Percentiles rank a stretch among this genome's conserved stretches.
Evolutionary conservation across 148 eudicot species (phyloP).

Genomic region (Camellia japonica): DNA sequence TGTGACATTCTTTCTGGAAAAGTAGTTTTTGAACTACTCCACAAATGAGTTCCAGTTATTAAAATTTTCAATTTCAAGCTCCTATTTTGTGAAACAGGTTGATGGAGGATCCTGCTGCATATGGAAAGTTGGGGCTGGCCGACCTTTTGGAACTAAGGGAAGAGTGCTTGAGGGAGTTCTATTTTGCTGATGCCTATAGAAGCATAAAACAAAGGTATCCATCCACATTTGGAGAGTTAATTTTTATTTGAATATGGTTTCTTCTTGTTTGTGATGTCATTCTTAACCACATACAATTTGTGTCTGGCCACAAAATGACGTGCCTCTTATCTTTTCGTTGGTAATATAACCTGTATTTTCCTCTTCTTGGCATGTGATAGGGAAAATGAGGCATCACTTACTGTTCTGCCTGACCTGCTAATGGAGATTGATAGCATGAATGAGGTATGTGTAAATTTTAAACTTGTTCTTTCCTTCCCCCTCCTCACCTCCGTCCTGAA

Average conservation of each 20-base stretch:
- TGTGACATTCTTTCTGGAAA: background rate
- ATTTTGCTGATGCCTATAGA: slow-evolving; percentile 86
- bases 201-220: slow-evolving; percentile 88
- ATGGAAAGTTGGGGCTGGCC: slow-evolving; percentile 94
- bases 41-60: background rate
- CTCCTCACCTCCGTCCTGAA: background rate
- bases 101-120: slow-evolving; percentile 98
- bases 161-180: slow-evolving; percentile 95
- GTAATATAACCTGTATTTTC: background rate
- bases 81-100: slow-evolving; percentile 42
- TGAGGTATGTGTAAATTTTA: slow-evolving; percentile 49
- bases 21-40: background rate
- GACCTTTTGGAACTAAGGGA: slow-evolving; percentile 94
- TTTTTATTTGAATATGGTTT: background rate
- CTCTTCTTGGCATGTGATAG: slow-evolving; percentile 31
- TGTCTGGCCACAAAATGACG: background rate
- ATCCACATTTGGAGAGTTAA: background rate
- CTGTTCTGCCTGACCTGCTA: slow-evolving; percentile 87
- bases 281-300: background rate
- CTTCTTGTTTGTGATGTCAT: background rate
- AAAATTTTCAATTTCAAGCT: background rate
- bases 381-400: slow-evolving; percentile 98
- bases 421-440: slow-evolving; percentile 85
- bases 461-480: background rate
- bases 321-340: background rate